These are phyloP conservation scores for Umbelopsis sp. DNA, from an alignment of 192 early-diverging fungal species.

Conservation along the genomic window DNA sequence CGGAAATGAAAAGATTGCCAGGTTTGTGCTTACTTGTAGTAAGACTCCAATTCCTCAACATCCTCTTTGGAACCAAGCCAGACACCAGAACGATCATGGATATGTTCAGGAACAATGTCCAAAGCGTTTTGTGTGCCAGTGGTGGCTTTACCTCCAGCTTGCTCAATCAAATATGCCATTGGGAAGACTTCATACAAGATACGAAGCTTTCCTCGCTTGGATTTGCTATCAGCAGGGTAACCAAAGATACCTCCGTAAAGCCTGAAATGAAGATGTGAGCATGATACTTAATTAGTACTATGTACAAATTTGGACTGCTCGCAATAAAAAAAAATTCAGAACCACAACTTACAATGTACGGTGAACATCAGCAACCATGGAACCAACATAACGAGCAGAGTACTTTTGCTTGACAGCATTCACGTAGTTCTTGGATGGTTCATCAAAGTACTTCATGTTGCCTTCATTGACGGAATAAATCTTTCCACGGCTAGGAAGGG, in stretches of 20 bases:
- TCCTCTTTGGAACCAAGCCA: conserved; percentile 91
- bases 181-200: conserved; percentile 98
- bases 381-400: conserved; percentile 94
- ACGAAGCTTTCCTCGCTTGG: conserved; percentile 89
- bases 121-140: conserved; percentile 83
- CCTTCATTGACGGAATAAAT: conserved; percentile 99
- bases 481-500: conserved; percentile 79
- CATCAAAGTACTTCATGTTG: conserved; percentile 90
- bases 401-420: conserved; percentile 92
- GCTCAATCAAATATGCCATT: conserved; percentile 94
- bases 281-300: neutral
- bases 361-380: conserved; percentile 99
- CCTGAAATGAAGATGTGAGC: neutral
- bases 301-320: neutral
- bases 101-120: conserved; percentile 82
- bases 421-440: conserved; percentile 86
- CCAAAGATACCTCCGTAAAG: conserved; percentile 60
- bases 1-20: neutral
- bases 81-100: conserved; percentile 90
- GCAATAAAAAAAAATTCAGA: conserved; percentile 71
- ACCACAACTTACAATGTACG: conserved; percentile 83
- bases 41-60: conserved; percentile 83
- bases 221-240: conserved; percentile 68
- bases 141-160: conserved; percentile 92
- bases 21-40: conserved; percentile 44